Evolutionary conservation across 2,329 filamentous ascomycete genomes (phyloP).

Genomic region (Pseudogymnoascus sp.): DNA sequence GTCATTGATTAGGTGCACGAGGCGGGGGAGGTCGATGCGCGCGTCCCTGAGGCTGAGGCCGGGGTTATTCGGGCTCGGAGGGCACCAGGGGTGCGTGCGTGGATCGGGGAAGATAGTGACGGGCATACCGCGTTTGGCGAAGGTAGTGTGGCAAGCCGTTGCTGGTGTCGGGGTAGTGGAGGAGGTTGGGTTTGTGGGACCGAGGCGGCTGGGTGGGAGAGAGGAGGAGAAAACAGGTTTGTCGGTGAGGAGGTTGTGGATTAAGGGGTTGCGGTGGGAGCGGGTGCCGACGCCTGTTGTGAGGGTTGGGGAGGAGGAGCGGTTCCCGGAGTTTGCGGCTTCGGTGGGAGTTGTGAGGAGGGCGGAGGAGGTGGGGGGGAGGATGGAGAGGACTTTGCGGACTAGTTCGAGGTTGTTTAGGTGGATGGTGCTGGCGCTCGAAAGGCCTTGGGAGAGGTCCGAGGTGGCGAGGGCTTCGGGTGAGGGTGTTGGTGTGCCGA

Average conservation of each 20-base stretch:
- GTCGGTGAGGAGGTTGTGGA: constrained; percentile 93
- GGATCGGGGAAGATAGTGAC: constrained; percentile 75
- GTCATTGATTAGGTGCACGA: constrained; percentile 85
- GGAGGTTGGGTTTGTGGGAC: constrained; percentile 11
- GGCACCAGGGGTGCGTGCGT: constrained; percentile 54
- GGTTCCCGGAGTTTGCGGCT: constrained; percentile 47
- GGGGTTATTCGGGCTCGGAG: constrained; percentile 49
- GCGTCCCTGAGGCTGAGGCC: constrained; percentile 68
- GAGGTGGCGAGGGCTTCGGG: not conserved
- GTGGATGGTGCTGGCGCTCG: constrained; percentile 36
- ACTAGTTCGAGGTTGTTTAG: constrained; percentile 66
- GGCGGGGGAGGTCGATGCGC: constrained; percentile 70
- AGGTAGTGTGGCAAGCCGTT: constrained; percentile 53
- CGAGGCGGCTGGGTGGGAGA: constrained; percentile 62
- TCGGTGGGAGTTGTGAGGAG: constrained; percentile 81
- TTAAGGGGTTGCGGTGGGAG: constrained; percentile 66
- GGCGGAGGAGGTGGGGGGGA: constrained; percentile 78
- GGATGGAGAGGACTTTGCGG: constrained; percentile 58
- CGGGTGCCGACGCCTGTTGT: constrained; percentile 40
- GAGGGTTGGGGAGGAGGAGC: constrained; percentile 29
- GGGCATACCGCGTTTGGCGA: constrained; percentile 86
- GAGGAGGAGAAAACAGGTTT: constrained; percentile 90
- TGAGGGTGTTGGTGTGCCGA: not conserved
- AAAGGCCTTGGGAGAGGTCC: constrained; percentile 12
- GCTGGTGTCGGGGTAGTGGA: constrained; percentile 27